Evolutionary conservation across 352 stramenopile genomes (phyloP).

Genomic region (Phytophthora ohioensis): DNA sequence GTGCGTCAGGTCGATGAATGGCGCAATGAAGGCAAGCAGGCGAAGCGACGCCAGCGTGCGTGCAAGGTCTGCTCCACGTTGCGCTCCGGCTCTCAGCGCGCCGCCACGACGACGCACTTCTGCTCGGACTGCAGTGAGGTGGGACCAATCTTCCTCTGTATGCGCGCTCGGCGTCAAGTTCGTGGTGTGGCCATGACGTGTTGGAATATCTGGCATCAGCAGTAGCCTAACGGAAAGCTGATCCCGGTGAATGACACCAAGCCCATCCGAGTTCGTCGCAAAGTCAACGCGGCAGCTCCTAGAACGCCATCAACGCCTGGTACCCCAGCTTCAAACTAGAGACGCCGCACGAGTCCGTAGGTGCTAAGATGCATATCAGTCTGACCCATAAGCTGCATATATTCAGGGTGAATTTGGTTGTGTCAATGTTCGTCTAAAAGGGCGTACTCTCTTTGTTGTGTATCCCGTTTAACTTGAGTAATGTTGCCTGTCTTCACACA

Average conservation of each 20-base stretch:
- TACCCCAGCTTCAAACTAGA: not conserved
- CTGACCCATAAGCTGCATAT: not conserved
- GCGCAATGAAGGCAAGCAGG: not conserved
- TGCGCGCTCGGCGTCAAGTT: not conserved
- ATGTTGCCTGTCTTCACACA: too few species aligned
- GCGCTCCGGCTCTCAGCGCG: not conserved
- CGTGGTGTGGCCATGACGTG: slow-evolving; percentile 4
- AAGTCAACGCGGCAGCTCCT: not conserved
- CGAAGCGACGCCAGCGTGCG: not conserved
- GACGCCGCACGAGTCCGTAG: slow-evolving; percentile 2
- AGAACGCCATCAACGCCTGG: not conserved
- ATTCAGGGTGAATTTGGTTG: not conserved
- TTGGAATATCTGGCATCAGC: slow-evolving; percentile 15
- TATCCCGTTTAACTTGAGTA: too few species aligned
- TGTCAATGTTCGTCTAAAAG: too few species aligned
- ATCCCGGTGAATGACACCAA: slow-evolving; percentile 1
- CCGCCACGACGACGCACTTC: slow-evolving; percentile 4
- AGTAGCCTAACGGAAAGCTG: slow-evolving; percentile 2
- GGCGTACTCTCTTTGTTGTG: too few species aligned
- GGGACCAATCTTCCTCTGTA: slow-evolving; percentile 1
- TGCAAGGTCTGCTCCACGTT: not conserved
- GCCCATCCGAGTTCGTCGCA: not conserved
- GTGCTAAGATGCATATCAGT: not conserved
- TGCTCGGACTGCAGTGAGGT: not conserved
- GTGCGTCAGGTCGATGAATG: not conserved